Base-by-base conservation (phyloP, 495 filamentous ascomycete genomes). In the Penicillium waksmanii region DNA sequence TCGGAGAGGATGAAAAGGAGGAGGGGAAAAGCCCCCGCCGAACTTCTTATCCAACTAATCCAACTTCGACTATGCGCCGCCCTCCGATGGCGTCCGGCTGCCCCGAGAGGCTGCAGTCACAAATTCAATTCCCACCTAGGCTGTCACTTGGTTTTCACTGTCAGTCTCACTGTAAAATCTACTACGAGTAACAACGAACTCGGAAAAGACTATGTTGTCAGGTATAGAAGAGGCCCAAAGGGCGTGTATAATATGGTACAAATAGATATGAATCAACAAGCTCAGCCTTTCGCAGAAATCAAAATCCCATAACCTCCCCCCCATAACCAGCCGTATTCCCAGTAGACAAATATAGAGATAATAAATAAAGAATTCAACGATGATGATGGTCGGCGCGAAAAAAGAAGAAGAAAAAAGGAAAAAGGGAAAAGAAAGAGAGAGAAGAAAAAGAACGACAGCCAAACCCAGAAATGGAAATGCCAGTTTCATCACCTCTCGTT, bases 401-500 rank as follows among this genome's bases (percentile, higher is more conserved):
- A 44, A 19, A 17, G n/a, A 3, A 17, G 3, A 19, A 44, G 2
- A 10, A 17, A 18, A 44, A 44, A 17, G 42, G 35, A 15, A 12
- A 43, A 18, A 5, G 4, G 9, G 7, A 17, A n/a, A 19, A 44
- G 6, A 44, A 17, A 19, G 5, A 44, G 8, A 17, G 17, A 19
- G 17, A n/a, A 18, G 6, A 18, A 3, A 44, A 19, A 17, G 17
- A 19, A 19, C 6, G 15, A 19, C n/a, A 18, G 4, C 17, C 42
- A 6, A 46, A 2, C 9, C 15, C 12, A 46, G n/a, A 46, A 44
- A 19, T 19, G 17, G 42, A 46, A 38, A 38, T 38, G 12, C 15
- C 36, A 44, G 69, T 34, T 63, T 67, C 59, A 63, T 68, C 67
- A 70, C 55, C 56, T 61, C 61, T 81, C 80, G 50, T 76, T 70